phyloP scores from a whole-genome alignment of 805 yeast genomes.

The Candida saitoana region DNA sequence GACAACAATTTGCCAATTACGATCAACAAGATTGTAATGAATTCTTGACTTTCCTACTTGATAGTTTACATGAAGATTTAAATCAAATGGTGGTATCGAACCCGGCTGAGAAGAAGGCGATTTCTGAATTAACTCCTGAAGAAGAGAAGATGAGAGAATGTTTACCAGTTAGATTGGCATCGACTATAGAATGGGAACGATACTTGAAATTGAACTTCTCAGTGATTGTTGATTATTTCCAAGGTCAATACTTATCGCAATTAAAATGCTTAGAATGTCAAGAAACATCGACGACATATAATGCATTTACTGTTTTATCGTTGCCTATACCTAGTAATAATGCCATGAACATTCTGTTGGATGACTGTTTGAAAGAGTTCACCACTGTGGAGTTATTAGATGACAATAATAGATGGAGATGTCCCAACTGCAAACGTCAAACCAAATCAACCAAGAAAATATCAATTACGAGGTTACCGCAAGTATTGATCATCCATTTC shows the following conservation, averaged over 20 bases:
- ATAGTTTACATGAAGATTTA: conserved; percentile 78
- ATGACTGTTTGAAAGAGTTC: conserved; percentile 74
- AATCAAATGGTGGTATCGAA: conserved; percentile 51
- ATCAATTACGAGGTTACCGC: conserved; percentile 73
- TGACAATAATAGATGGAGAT: conserved; percentile 79
- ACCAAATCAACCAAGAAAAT: conserved; percentile 66
- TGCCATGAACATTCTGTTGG: conserved; percentile 30
- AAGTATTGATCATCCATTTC: conserved; percentile 73
- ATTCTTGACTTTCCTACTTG: conserved; percentile 69
- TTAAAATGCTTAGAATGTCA: conserved; percentile 70
- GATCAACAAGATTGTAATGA: conserved; percentile 89
- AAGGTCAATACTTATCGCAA: conserved; percentile 84
- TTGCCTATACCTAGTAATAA: conserved; percentile 67
- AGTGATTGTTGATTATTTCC: conserved; percentile 73
- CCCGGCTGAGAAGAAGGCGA: conserved; percentile 29
- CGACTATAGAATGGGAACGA: conserved; percentile 89
- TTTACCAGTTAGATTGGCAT: conserved; percentile 72
- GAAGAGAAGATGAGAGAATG: conserved; percentile 73
- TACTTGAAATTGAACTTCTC: conserved; percentile 77
- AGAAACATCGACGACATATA: conserved; percentile 79
- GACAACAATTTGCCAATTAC: conserved; percentile 53
- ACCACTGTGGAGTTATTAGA: conserved; percentile 69
- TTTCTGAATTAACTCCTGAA: conserved; percentile 47
- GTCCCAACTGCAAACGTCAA: conserved; percentile 67
- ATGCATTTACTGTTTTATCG: conserved; percentile 73